These are phyloP conservation scores for Geotrichum aggregatum DNA, from an alignment of 1,139 yeast species.

Conservation along the genomic window DNA sequence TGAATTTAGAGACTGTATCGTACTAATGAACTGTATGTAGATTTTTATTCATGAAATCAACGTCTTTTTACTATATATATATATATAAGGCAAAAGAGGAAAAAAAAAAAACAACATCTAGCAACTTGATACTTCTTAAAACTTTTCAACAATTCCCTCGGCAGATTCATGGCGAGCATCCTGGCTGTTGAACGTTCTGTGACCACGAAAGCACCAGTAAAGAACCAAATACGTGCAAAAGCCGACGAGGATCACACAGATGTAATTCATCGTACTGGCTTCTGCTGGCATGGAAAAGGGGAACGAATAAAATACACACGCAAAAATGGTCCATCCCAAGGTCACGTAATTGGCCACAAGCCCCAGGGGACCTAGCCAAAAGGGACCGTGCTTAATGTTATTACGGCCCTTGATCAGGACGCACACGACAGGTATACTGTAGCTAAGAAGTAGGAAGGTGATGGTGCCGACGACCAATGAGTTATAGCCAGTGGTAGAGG, in stretches of 20 bases:
- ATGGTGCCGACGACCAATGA: slow-evolving; percentile 56
- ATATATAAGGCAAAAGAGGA: neutral
- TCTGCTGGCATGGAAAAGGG: slow-evolving; percentile 71
- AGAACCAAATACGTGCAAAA: slow-evolving; percentile 1
- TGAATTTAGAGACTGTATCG: no score
- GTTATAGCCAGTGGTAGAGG: slow-evolving; percentile 54
- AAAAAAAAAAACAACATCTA: neutral
- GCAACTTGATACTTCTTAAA: neutral
- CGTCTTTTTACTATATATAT: no score
- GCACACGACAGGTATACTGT: slow-evolving; percentile 50
- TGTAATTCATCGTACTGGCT: slow-evolving; percentile 68
- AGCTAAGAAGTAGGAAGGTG: slow-evolving; percentile 49
- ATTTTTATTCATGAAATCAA: no score
- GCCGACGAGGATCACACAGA: slow-evolving; percentile 47
- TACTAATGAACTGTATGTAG: no score
- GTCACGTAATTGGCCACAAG: slow-evolving; percentile 53
- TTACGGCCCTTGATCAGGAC: slow-evolving; percentile 55
- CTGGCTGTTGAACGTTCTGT: neutral
- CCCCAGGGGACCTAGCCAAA: slow-evolving; percentile 64
- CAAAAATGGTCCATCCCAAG: slow-evolving; percentile 59
- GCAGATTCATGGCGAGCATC: neutral
- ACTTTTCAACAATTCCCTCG: slow-evolving; percentile 1
- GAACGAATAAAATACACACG: slow-evolving; percentile 62
- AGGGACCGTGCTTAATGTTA: slow-evolving; percentile 62
- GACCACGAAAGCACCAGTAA: slow-evolving; percentile 17